phyloP scores from a whole-genome alignment of 2,329 filamentous ascomycete genomes.

The Colletotrichum musae region DNA sequence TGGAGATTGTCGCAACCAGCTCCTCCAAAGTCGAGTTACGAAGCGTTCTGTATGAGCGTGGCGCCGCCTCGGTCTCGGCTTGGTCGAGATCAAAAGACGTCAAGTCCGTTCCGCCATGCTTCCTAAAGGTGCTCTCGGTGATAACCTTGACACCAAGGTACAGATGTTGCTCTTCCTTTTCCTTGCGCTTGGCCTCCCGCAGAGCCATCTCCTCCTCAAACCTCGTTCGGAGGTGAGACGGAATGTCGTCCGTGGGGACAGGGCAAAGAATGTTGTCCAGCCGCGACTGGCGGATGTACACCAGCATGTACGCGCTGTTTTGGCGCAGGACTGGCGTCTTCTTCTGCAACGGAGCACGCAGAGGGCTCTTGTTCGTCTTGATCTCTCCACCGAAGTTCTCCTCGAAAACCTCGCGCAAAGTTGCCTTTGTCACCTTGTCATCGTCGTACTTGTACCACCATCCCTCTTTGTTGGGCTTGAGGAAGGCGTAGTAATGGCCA shows the following conservation, averaged over 20 bases:
- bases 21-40: slow-evolving; percentile 83
- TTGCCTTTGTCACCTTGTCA: slow-evolving; percentile 95
- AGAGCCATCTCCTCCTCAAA: slow-evolving; percentile 87
- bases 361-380: slow-evolving; percentile 58
- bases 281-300: slow-evolving; percentile 91
- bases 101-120: slow-evolving; percentile 88
- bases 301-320: slow-evolving; percentile 97
- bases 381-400: slow-evolving; percentile 98
- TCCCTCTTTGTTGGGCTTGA: slow-evolving; percentile 93
- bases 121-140: slow-evolving; percentile 84
- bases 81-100: slow-evolving; percentile 74
- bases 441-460: slow-evolving; percentile 98
- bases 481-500: slow-evolving; percentile 97
- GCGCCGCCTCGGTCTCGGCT: slow-evolving; percentile 76
- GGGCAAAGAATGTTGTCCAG: slow-evolving; percentile 86
- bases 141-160: slow-evolving; percentile 90
- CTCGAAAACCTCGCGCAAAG: slow-evolving; percentile 90
- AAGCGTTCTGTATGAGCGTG: slow-evolving; percentile 80
- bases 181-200: slow-evolving; percentile 83
- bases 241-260: slow-evolving; percentile 84
- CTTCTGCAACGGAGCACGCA: slow-evolving; percentile 65
- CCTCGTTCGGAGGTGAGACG: slow-evolving; percentile 77
- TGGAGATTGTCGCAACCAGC: slow-evolving; percentile 78
- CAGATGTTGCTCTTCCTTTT: slow-evolving; percentile 93
- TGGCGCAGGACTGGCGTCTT: slow-evolving; percentile 73